Percentiles rank a stretch among this genome's conserved stretches.
Evolutionary conservation across 768 basidiomycete genomes (phyloP).

Genomic region (Sporobolomyces pararoseus): DNA sequence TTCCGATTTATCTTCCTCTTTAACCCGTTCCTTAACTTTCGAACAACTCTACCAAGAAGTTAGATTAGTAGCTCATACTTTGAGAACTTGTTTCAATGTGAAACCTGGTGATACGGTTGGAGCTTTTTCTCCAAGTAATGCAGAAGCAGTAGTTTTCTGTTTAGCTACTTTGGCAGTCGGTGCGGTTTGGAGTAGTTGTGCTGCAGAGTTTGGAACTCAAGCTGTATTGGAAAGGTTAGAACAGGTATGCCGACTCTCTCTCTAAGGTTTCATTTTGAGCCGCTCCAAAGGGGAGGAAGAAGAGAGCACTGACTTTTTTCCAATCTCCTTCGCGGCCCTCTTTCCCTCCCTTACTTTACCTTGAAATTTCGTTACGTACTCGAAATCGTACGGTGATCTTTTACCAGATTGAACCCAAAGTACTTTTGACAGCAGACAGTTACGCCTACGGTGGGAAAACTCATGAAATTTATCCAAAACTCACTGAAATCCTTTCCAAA

Average conservation of each 20-base stretch:
- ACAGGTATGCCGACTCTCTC: conserved; percentile 58
- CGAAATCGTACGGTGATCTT: too few relatives aligned
- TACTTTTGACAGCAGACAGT: conserved; percentile 43
- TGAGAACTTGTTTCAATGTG: conserved; percentile 35
- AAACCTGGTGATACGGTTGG: conserved; percentile 43
- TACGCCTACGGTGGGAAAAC: conserved; percentile 43
- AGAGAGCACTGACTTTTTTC: too few relatives aligned
- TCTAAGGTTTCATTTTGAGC: too few relatives aligned
- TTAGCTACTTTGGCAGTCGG: conserved; percentile 48
- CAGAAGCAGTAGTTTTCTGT: conserved; percentile 55
- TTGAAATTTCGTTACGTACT: too few relatives aligned
- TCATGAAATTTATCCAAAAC: conserved; percentile 27
- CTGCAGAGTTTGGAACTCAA: conserved; percentile 74
- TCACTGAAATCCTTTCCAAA: conserved; percentile 28
- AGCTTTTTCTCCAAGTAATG: conserved; percentile 54
- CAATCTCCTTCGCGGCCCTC: too few relatives aligned
- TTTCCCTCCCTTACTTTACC: not conserved
- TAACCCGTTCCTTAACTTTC: conserved; percentile 39
- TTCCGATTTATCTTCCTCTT: conserved; percentile 24
- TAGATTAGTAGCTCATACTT: conserved; percentile 30
- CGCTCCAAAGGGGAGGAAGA: too few relatives aligned
- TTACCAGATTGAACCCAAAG: conserved; percentile 44
- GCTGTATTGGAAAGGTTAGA: conserved; percentile 76
- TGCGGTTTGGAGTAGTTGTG: conserved; percentile 78
- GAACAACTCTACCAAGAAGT: conserved; percentile 44